Evolutionary conservation across 176 grass and related monocot species (phyloP).

Genomic region (Oryza brachyantha): DNA sequence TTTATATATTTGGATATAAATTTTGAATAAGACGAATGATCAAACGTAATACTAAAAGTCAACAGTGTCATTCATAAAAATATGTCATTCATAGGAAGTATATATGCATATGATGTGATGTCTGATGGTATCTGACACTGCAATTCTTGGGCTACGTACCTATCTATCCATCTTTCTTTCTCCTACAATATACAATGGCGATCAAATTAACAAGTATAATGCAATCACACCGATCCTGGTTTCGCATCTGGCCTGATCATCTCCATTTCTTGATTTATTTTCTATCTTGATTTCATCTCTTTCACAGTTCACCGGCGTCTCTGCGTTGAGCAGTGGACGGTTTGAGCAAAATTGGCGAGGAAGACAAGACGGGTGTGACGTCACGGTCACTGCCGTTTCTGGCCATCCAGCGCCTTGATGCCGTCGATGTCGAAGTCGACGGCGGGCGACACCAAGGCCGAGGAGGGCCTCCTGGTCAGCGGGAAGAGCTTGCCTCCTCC

Average conservation of each 20-base stretch:
- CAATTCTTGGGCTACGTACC: neutral
- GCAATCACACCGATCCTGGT: neutral
- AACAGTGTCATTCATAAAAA: too few species aligned
- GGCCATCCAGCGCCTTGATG: slow-evolving; percentile 43
- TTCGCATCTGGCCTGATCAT: neutral
- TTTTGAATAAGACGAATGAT: too few species aligned
- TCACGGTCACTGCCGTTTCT: neutral
- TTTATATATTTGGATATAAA: too few species aligned
- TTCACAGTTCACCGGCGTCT: neutral
- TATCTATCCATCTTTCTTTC: neutral
- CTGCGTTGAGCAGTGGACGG: neutral
- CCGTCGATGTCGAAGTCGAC: slow-evolving; percentile 46
- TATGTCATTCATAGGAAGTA: too few species aligned
- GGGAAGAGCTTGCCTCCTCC: slow-evolving; percentile 6
- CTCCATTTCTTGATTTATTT: neutral
- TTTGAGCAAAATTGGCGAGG: neutral
- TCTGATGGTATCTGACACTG: neutral
- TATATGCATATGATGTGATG: too few species aligned
- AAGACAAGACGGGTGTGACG: neutral
- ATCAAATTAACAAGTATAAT: neutral
- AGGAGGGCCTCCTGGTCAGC: slow-evolving; percentile 9
- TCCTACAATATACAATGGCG: neutral
- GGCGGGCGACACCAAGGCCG: neutral
- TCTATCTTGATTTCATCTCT: neutral
- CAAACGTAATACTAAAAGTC: too few species aligned